phyloP scores from a whole-genome alignment of 441 rosid genomes.

The Iberis amara region DNA sequence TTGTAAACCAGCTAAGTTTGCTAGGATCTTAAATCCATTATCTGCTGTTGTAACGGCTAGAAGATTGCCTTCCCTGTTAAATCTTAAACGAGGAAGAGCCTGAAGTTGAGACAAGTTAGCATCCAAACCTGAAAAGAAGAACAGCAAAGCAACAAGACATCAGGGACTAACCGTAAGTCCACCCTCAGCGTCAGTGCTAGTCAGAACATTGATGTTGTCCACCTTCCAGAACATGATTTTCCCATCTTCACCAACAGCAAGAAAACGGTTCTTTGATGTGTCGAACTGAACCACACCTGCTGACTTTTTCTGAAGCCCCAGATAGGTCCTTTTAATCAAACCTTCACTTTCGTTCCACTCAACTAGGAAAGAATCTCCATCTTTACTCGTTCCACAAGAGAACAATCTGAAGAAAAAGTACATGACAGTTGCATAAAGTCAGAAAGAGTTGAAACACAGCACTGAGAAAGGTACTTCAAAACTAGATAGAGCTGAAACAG shows the following conservation, averaged over 20 bases:
- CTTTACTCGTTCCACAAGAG: slow-evolving; percentile 89
- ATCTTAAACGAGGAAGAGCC: slow-evolving; percentile 72
- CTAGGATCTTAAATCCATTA: slow-evolving; percentile 84
- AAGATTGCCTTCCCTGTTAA: slow-evolving; percentile 82
- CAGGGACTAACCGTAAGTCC: slow-evolving; percentile 72
- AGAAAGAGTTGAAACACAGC: slow-evolving; percentile 11
- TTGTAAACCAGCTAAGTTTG: slow-evolving; percentile 59
- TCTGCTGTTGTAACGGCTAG: slow-evolving; percentile 78
- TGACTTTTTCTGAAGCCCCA: slow-evolving; percentile 61
- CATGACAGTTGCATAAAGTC: slow-evolving; percentile 1
- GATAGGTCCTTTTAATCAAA: slow-evolving; percentile 62
- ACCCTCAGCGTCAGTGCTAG: slow-evolving; percentile 75
- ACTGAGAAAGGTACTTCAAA: neutral
- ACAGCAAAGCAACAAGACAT: slow-evolving; percentile 13
- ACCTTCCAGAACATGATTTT: slow-evolving; percentile 89
- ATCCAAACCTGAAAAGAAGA: slow-evolving; percentile 16
- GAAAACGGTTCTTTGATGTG: slow-evolving; percentile 72
- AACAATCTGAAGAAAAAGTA: slow-evolving; percentile 51
- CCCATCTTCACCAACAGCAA: slow-evolving; percentile 86
- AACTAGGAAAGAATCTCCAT: slow-evolving; percentile 72
- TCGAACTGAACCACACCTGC: slow-evolving; percentile 68
- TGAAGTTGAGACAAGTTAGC: slow-evolving; percentile 35
- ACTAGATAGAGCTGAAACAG: too few relatives aligned
- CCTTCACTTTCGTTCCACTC: slow-evolving; percentile 97
- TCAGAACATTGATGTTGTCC: slow-evolving; percentile 50